phyloP scores from a whole-genome alignment of 495 filamentous ascomycete genomes.

The Podospora fimiseda region DNA sequence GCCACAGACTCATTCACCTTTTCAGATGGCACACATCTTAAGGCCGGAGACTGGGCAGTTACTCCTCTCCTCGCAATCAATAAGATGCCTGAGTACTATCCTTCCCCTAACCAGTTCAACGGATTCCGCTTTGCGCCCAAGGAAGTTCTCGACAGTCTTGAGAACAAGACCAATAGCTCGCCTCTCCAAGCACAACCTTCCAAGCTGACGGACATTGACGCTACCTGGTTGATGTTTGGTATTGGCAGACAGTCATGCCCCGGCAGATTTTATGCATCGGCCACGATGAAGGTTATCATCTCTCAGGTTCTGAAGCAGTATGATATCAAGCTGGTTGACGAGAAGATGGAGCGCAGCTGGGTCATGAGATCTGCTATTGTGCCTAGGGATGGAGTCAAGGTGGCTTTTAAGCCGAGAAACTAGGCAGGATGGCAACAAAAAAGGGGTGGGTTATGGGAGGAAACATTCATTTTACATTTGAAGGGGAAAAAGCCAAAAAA shows the following conservation, averaged over 20 bases:
- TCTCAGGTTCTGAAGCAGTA: constrained; percentile 20
- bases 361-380: neutral
- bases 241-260: constrained; percentile 22
- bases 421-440: too few relatives aligned
- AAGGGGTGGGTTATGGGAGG: too few relatives aligned
- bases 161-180: neutral
- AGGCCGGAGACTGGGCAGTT: constrained; percentile 23
- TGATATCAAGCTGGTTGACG: constrained; percentile 15
- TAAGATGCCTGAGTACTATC: constrained; percentile 12
- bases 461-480: too few relatives aligned
- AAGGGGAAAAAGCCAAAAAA: too few relatives aligned
- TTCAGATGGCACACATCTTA: constrained; percentile 23
- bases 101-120: constrained; percentile 15
- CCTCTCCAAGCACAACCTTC: constrained; percentile 8
- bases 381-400: neutral
- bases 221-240: constrained; percentile 23
- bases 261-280: constrained; percentile 23
- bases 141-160: neutral
- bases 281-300: constrained; percentile 25
- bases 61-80: constrained; percentile 18
- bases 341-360: neutral
- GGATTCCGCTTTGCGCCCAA: constrained; percentile 20
- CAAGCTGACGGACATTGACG: constrained; percentile 16
- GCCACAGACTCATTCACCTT: constrained; percentile 23
- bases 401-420: too few relatives aligned